Evolutionary conservation across 805 yeast genomes (phyloP).

Genomic region (Wickerhamomyces bisporus): DNA sequence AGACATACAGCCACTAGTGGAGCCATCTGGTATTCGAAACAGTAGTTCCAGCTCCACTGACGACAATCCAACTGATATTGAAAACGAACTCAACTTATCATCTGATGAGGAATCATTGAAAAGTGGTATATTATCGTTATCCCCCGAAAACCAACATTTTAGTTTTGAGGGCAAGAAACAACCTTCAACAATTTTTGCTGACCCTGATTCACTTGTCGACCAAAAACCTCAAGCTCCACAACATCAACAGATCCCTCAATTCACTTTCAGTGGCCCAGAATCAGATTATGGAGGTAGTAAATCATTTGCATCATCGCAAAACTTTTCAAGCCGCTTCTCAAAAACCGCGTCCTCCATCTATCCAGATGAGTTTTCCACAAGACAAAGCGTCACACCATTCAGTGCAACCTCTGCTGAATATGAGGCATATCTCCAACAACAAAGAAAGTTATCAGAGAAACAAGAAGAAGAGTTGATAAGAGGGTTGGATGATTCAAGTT

Average conservation of each 20-base stretch:
- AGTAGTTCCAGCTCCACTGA: no score
- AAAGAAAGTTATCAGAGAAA: background rate
- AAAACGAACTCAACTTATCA: slow-evolving; percentile 5
- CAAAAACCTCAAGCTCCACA: background rate
- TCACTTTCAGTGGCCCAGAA: background rate
- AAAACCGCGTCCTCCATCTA: slow-evolving; percentile 10
- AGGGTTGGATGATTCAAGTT: no score
- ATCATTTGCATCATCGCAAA: no score
- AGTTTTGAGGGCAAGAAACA: no score
- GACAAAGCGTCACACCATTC: background rate
- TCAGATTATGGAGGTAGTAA: no score
- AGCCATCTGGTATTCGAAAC: background rate
- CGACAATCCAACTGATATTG: no score
- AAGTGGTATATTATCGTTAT: slow-evolving; percentile 6
- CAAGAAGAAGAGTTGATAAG: background rate
- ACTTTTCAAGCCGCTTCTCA: no score
- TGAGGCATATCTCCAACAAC: background rate
- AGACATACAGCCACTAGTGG: background rate
- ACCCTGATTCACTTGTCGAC: no score
- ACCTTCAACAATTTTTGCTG: no score
- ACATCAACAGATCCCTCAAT: background rate
- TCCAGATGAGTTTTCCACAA: slow-evolving; percentile 6
- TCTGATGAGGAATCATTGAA: slow-evolving; percentile 16
- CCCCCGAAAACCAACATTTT: background rate
- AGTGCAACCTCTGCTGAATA: background rate